Evolutionary conservation across 768 basidiomycete species (phyloP), one percentile per base, ranked within the genome.

Genomic region (Imleria badia): DNA sequence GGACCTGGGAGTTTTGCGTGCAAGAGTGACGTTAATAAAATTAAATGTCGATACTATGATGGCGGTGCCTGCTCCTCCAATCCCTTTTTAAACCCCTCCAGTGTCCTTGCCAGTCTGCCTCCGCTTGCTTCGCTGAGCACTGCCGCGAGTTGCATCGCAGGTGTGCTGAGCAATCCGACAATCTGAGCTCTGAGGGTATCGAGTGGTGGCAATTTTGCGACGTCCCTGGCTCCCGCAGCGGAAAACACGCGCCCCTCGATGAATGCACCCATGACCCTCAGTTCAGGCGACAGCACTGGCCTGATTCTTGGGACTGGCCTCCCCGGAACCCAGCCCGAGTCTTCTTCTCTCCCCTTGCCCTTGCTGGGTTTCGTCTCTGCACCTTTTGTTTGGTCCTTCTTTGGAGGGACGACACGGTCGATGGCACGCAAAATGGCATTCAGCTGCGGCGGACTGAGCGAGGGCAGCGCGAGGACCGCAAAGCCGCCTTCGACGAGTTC

Each of bases 1-100:
- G 91, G 55, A 94, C 90, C 58, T 95, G 93, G 92, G 90, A 94
- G 69, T 94, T 95, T 72, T 92, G 79, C 70, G 57, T 81, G 52
- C 62, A 60, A 52, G 69, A 67, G 19, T 65, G 47, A 61, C 44
- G 43, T 46, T 15, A 19, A 53, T 48, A 38, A 45, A 6, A 54
- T 34, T 23, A 47, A 49, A 56, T 58, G 52, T 51, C 29, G 45
- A 51, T 58, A 51, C 55, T 64, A 73, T 47, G 58, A 63, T 48
- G 63, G 34, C 53, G 60, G 43, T 40, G 55, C 19, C 34, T 66
- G 61, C 59, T 81, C 84, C 72, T 88, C 84, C 63, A 91, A 67
- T 22, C 82, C 78, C 67, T 81, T 78, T 73, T 84, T 85, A 69
- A 89, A 75, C 1, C 90, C 90, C 61, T 91, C 86, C 64, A 92